These are phyloP conservation scores for Lunularia cruciata DNA, from an alignment of 225 moss, liverwort and hornwort genomes.

Conservation along the genomic window DNA sequence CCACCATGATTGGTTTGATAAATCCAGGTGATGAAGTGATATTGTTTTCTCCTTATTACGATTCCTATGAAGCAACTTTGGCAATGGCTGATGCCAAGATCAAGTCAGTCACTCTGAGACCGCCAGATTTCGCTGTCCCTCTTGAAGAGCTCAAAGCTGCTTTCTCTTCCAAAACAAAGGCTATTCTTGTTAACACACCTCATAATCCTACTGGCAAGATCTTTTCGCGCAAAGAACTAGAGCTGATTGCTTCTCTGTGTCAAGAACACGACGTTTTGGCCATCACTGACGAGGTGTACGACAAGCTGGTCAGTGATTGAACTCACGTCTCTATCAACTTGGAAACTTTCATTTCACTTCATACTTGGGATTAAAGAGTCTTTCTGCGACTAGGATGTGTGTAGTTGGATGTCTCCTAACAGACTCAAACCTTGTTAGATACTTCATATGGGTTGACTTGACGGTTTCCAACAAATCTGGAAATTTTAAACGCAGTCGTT, in stretches of 20 bases:
- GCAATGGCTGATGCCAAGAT: slow-evolving; percentile 83
- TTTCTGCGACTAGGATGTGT: no score
- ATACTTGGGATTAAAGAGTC: no score
- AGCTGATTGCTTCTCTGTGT: slow-evolving; percentile 80
- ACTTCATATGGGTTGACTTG: no score
- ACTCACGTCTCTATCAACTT: no score
- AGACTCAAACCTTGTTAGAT: no score
- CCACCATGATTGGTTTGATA: slow-evolving; percentile 76
- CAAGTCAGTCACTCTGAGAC: slow-evolving; percentile 78
- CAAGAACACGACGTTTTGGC: slow-evolving; percentile 79
- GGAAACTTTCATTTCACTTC: no score
- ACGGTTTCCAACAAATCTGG: no score
- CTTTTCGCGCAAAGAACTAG: slow-evolving; percentile 74
- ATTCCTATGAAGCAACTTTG: slow-evolving; percentile 90
- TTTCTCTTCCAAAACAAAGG: slow-evolving; percentile 73
- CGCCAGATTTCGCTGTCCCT: slow-evolving; percentile 81
- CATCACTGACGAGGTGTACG: slow-evolving; percentile 90
- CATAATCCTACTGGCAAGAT: slow-evolving; percentile 98
- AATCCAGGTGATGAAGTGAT: slow-evolving; percentile 93
- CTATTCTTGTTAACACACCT: slow-evolving; percentile 90
- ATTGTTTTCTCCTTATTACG: slow-evolving; percentile 91
- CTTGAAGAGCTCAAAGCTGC: slow-evolving; percentile 83
- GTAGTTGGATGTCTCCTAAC: no score
- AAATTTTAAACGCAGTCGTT: no score
- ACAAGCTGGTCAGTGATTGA: slow-evolving; percentile 60